Evolutionary conservation across 306 rosid species (phyloP), one percentile per base, ranked within the genome.

Genomic region (Castanea crenata): DNA sequence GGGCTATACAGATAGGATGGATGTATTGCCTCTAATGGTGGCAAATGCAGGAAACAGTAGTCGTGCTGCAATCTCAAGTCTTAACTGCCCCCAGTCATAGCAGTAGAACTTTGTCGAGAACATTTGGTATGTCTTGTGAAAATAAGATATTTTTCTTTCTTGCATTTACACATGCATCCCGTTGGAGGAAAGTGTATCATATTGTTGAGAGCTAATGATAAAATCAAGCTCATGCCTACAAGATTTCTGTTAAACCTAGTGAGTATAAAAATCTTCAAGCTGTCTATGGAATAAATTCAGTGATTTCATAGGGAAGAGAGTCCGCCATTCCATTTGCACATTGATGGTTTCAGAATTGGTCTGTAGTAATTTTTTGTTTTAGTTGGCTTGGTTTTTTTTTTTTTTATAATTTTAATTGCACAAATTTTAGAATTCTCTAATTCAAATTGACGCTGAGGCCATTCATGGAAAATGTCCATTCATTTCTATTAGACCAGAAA

Each of bases 31-130:
- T 58, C 81, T 94, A 27, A 94, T 94, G 97, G 87, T 81, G 74
- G 85, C 76, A 15, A 87, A 90, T 83, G 97, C 88, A 44, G 94
- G 91, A 69, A 84, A 85, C 62, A 83, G 94, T 77, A 71, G 23
- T 41, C 97, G 74, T 74, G 82, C 69, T 73, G 93, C 92, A 78
- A 89, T 92, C 77, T 90, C 99, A 56, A 89, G 91, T 72, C 79
- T 89, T 74, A 90, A 92, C 74, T 85, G 82, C 77, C 97, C 97
- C 97, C 97, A 74, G 85, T 94, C 85, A 18, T 88, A 77, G 97
- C 95, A 7, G 91, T 89, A 52, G 97, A 94, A 86, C 95, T 85
- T 80, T 91, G 97, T 84, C 93, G 97, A 67, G 99, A 94, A 84
- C 97, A 85, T 81, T 74, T 92, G 97, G 99, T 94, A 91, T 71